Conservation (phyloP, 2,329 filamentous ascomycete species). For the Xylariomycetidae sp. region DNA sequence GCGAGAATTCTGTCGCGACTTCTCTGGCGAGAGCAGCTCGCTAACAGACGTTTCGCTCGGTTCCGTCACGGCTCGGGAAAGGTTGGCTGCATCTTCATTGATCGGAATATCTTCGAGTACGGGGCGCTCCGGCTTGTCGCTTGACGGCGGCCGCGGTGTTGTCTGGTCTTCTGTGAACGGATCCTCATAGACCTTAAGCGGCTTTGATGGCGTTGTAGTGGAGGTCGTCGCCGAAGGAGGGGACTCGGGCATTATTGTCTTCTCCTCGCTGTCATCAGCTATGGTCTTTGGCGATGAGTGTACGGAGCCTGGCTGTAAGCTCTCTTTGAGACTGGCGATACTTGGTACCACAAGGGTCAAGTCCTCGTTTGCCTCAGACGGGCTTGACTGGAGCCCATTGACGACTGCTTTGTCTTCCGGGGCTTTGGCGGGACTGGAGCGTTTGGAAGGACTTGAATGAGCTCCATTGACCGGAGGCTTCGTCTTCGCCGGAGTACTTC, state of each 20-base stretch:
- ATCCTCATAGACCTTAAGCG: slow-evolving; percentile 59
- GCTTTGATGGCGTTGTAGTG: slow-evolving; percentile 27
- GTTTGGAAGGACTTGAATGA: slow-evolving; percentile 35
- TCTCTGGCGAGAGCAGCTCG: slow-evolving; percentile 42
- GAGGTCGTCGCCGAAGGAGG: slow-evolving; percentile 7
- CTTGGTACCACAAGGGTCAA: slow-evolving; percentile 49
- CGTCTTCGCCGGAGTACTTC: slow-evolving; percentile 36
- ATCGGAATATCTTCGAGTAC: slow-evolving; percentile 58
- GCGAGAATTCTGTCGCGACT: slow-evolving; percentile 52
- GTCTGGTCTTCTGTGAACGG: slow-evolving; percentile 48
- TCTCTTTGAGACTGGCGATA: slow-evolving; percentile 32
- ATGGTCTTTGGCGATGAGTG: slow-evolving; percentile 21
- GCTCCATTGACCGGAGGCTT: slow-evolving; percentile 23
- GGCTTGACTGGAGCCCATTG: too few relatives aligned
- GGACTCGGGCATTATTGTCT: not conserved
- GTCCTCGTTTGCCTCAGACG: slow-evolving; percentile 49
- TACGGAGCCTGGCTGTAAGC: slow-evolving; percentile 13
- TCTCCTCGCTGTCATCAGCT: not conserved
- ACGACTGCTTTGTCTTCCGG: too few relatives aligned
- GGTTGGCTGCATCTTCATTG: slow-evolving; percentile 47
- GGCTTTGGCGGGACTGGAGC: not conserved
- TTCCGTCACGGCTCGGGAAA: slow-evolving; percentile 18
- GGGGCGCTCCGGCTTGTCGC: slow-evolving; percentile 29
- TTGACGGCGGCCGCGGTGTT: slow-evolving; percentile 41
- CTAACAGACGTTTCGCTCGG: slow-evolving; percentile 13